Conservation (phyloP, 1,284 basidiomycete species). For the Thelephora terrestris region DNA sequence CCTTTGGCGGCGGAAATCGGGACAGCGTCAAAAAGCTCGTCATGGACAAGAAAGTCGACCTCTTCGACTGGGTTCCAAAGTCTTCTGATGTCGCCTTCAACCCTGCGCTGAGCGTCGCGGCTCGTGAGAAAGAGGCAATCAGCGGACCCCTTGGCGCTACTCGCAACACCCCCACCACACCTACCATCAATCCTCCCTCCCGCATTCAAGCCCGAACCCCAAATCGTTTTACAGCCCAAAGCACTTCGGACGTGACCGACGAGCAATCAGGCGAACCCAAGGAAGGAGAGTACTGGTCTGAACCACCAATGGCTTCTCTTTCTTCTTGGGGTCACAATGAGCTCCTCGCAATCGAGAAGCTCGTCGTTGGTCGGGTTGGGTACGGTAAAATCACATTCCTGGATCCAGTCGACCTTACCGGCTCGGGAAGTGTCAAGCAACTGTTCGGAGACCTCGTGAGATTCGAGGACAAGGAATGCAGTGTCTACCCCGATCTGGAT, state of each 20-base stretch:
- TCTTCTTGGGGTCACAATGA: conserved; percentile 63
- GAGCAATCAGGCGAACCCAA: conserved; percentile 34
- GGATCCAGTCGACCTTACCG: conserved; percentile 88
- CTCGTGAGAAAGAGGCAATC: conserved; percentile 54
- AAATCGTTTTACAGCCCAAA: conserved; percentile 41
- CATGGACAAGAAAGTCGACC: conserved; percentile 70
- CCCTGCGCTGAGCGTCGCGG: conserved; percentile 60
- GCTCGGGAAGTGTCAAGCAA: conserved; percentile 69
- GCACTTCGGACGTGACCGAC: conserved; percentile 7
- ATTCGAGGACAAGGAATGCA: conserved; percentile 88
- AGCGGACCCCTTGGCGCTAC: conserved; percentile 13
- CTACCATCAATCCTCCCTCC: conserved; percentile 32
- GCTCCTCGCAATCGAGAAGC: conserved; percentile 58
- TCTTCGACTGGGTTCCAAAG: conserved; percentile 46
- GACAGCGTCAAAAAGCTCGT: conserved; percentile 94
- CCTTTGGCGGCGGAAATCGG: conserved; percentile 57
- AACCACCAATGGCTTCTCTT: conserved; percentile 66
- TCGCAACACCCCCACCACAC: conserved; percentile 9
- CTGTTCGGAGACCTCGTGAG: conserved; percentile 83
- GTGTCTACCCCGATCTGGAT: conserved; percentile 86
- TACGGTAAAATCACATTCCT: conserved; percentile 89
- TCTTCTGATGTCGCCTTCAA: conserved; percentile 56
- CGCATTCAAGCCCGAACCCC: conserved; percentile 27
- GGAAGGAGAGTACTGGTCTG: conserved; percentile 86
- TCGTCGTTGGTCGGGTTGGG: conserved; percentile 84